Base-by-base conservation (phyloP, 2,329 filamentous ascomycete species). In the Saccharata proteae region DNA sequence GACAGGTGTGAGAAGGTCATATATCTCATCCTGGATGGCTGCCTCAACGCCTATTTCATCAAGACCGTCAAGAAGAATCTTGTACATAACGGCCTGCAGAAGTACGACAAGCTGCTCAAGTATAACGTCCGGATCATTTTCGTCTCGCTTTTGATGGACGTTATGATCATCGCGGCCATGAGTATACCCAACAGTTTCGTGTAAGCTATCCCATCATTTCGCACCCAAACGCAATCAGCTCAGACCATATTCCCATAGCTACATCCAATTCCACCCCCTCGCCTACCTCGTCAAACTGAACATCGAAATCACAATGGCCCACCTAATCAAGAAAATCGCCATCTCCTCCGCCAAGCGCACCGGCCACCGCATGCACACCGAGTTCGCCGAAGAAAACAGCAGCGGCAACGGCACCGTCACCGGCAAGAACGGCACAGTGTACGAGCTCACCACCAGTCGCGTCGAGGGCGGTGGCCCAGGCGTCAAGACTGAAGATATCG, bases 291-390 rank as follows among this genome's bases (percentile, higher is more conserved):
- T 63, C 37, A 68, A 68, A 39, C 51, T 68, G 15, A 56, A 65
- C 40, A 66, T 69, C 43, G 64, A 67, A 41, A 62, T 68, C 56
- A 61, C 58, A 31, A 63, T 69, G 58, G 63, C 65, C 37, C 59
- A 64, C 32, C 55, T 69, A 13, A 63, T 67, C 37, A 57, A 46
- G 13, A 59, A 58, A 19, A 33, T 33, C 14, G 31, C 31, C 25
- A 33, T 33, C 15, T 33, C 31, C 2, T 24, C 31, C 11, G 25
- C 31, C 16, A 33, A 33, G 31, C 24, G 25, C 18, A 22, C 23
- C 24, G 24, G 25, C 9, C 16, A 13, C 10, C 17, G 18, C 25
- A 19, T 23, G 16, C 31, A 28, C 14, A 17, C 23, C 18, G 31
- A 33, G 14, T 33, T 28, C 19, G 19, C 28, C 7, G 25, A 24